Evolutionary conservation across 2,329 filamentous ascomycete genomes (phyloP), one percentile per base, ranked within the genome.

Genomic region (Pezicula radicicola): DNA sequence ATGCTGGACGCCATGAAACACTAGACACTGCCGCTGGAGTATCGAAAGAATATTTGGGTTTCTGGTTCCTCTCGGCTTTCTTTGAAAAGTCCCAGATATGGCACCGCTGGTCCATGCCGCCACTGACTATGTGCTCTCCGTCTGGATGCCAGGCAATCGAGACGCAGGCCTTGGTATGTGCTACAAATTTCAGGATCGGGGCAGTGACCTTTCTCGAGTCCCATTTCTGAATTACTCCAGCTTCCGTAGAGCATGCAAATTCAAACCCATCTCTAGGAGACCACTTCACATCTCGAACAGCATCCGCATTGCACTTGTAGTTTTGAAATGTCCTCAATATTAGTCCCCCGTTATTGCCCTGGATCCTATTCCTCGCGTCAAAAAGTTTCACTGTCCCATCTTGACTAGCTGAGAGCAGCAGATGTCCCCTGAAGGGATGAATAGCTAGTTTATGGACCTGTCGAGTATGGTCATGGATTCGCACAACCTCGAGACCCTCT

Each of bases 101-200:
- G 37, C 84, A 79, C 49, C 78, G 79, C 53, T 76, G 77, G 62
- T 88, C 85, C 57, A 78, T 72, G 6, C 84, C 83, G 4, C 78
- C 83, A 56, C 82, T 87, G 46, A 84, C 75, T 10, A 87, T 68
- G 59, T 88, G 83, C n/a, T 78, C 75, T 13, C 84, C 85, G 61
- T 88, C 84, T 0, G 82, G 80, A 58, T 88, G 85, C 85, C 85
- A 88, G 3, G 81, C 77, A 41, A 87, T 80, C 0, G 81, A 75
- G 2, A 78, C 74, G 60, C 81, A 83, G 0, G 79, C 73, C 55
- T 79, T 82, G 43, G 84, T 79, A 60, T 87, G 83, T 0, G 80
- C 83, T 28, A 80, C 79, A 59, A 87, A 80, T 57, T 79, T 77
- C 46, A 86, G 63, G 12, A 84, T 60, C 1, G 83, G 83, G 9